A percentile compares a stretch with the other conserved stretches of the same genome.
These are phyloP conservation scores for Eucalyptus cloeziana DNA, from an alignment of 345 rosid species.

Conservation along the genomic window DNA sequence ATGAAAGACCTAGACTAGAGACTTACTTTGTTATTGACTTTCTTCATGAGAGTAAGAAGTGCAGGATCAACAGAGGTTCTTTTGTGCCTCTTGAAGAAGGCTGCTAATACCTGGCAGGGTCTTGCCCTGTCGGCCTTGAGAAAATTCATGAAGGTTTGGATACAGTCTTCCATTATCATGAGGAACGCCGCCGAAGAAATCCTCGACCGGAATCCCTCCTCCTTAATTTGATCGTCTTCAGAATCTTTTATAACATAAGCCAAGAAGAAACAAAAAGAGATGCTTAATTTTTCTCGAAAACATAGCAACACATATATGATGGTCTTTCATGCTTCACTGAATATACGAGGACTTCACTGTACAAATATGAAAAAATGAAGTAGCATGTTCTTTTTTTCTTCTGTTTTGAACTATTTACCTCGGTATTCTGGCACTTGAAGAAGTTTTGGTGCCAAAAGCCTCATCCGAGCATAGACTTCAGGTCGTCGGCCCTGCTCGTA, in stretches of 20 bases:
- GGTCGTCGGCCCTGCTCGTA: conserved; percentile 93
- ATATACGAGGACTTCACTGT: not conserved
- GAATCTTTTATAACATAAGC: conserved; percentile 22
- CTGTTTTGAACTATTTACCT: conserved; percentile 23
- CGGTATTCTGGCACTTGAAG: conserved; percentile 93
- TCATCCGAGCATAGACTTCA: conserved; percentile 85
- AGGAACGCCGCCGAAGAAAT: conserved; percentile 72
- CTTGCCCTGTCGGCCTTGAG: conserved; percentile 83
- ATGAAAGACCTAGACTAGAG: not conserved
- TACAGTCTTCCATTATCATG: conserved; percentile 90
- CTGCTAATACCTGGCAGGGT: conserved; percentile 55
- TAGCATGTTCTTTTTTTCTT: not conserved
- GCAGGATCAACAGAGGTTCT: conserved; percentile 75
- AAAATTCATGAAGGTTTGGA: conserved; percentile 85
- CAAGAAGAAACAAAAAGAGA: not conserved
- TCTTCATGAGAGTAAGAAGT: conserved; percentile 67
- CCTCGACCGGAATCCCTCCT: conserved; percentile 52
- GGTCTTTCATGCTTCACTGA: not conserved
- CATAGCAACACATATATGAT: not conserved
- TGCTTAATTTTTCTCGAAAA: not conserved
- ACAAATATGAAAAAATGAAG: not conserved
- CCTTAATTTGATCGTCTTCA: conserved; percentile 38
- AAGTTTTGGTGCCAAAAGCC: conserved; percentile 83
- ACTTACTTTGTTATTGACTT: conserved; percentile 78
- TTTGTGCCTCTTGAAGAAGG: conserved; percentile 54